Evolutionary conservation across 306 rosid genomes (phyloP), one percentile per base, ranked within the genome.

Genomic region (Hylodesmum podocarpum): DNA sequence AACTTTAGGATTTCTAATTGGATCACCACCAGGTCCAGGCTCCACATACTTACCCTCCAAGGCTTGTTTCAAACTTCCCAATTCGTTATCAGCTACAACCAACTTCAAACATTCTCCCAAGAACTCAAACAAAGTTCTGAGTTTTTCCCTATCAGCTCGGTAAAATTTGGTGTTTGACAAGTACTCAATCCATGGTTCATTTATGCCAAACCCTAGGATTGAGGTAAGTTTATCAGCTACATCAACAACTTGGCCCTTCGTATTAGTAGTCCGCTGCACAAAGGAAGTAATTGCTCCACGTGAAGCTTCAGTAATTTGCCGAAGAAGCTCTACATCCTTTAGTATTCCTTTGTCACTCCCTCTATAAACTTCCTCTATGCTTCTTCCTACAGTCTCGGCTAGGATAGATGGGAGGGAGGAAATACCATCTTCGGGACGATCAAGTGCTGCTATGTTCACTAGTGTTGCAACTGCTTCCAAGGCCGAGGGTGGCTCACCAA

Each of bases 21-120:
- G 61, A 53, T 53, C 61, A 22, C 61, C 61, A 53, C 61, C 61
- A 7, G 61, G 61, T 53, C 61, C 61, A 21, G 61, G 61, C 61
- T 53, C 61, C 31, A 53, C 61, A 53, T 53, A 53, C n/a, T 53
- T 53, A 22, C 61, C 61, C 61, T 53, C 61, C 31, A 53, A 53
- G 61, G 61, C 61, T 53, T 53, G 61, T 53, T 53, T 53, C 61
- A 53, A 22, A 53, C 61, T 53, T 53, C 61, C 61, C 61, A 53
- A 53, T 22, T 53, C 61, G 11, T 53, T 53, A 11, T 53, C 61
- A 4, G 61, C 31, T 21, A 53, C 61, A 22, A 53, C 31, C 61
- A 53, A 53, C 61, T 53, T 22, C 61, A 53, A 22, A 53, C 61
- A 53, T 4, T 53, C 61, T 22, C 61, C 61, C 61, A 53, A 53